Evolutionary conservation across 2,329 filamentous ascomycete genomes (phyloP).

Genomic region (Monilinia laxa): DNA sequence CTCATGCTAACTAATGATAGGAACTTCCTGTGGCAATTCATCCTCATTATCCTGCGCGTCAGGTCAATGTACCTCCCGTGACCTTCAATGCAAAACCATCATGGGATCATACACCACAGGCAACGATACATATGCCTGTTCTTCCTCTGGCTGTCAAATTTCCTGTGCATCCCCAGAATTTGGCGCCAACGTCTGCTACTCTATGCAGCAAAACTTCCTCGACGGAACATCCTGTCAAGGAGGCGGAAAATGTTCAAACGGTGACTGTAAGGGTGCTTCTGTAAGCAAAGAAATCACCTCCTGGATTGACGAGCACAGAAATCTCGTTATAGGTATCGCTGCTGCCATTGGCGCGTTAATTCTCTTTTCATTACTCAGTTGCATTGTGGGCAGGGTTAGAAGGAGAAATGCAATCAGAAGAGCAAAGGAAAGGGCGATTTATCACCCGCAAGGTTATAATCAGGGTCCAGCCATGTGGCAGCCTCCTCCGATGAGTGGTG

Average conservation of each 20-base stretch:
- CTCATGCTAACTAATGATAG: conserved; percentile 33
- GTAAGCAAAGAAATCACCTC: conserved; percentile 67
- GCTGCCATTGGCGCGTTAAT: conserved; percentile 71
- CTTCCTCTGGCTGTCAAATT: conserved; percentile 68
- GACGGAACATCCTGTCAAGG: conserved; percentile 85
- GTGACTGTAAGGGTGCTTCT: conserved; percentile 70
- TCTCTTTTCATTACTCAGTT: conserved; percentile 66
- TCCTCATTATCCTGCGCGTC: conserved; percentile 71
- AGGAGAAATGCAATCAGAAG: conserved; percentile 25
- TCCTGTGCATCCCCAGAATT: conserved; percentile 71
- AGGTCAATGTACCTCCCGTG: conserved; percentile 90
- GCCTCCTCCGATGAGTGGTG: not conserved
- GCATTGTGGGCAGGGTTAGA: conserved; percentile 58
- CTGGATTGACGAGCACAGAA: conserved; percentile 76
- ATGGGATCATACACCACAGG: conserved; percentile 72
- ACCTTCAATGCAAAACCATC: conserved; percentile 82
- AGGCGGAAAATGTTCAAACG: conserved; percentile 76
- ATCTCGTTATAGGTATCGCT: conserved; percentile 78
- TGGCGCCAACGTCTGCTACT: conserved; percentile 64
- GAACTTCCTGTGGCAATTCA: conserved; percentile 63
- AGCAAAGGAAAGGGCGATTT: conserved; percentile 14
- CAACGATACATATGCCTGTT: conserved; percentile 81
- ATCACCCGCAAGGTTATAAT: conserved; percentile 25
- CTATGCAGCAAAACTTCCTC: conserved; percentile 85
- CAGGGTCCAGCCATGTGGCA: conserved; percentile 24